Conservation (phyloP, 2,329 filamentous ascomycete genomes). For the Polytolypa hystricis region DNA sequence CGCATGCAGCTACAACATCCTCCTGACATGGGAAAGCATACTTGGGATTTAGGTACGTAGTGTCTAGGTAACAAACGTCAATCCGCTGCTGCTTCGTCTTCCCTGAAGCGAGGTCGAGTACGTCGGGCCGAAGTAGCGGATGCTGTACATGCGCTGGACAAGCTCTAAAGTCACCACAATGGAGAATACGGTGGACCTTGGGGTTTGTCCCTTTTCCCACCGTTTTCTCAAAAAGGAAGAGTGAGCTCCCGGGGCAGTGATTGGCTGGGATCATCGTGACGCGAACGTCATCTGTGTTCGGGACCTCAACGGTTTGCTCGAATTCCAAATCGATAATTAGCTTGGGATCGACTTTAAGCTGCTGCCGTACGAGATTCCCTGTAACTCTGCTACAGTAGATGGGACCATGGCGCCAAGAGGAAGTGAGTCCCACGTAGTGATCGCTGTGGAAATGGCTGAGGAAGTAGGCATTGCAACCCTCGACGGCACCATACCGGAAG, state of each 20-base stretch:
- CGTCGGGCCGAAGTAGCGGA: conserved; percentile 65
- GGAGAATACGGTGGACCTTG: conserved; percentile 67
- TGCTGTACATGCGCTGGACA: conserved; percentile 76
- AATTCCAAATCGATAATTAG: conserved; percentile 82
- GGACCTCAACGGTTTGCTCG: conserved; percentile 66
- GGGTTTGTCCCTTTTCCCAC: conserved; percentile 49
- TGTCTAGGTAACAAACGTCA: conserved; percentile 93
- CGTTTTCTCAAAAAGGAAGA: conserved; percentile 83
- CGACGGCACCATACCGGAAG: conserved; percentile 85
- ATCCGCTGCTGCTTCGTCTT: conserved; percentile 72
- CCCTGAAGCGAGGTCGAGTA: conserved; percentile 58
- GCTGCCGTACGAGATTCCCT: conserved; percentile 74
- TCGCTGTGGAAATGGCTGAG: conserved; percentile 97
- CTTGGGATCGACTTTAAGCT: conserved; percentile 73
- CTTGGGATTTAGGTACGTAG: conserved; percentile 89
- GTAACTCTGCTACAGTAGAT: conserved; percentile 96
- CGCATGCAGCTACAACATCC: conserved; percentile 77
- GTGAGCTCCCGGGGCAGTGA: conserved; percentile 86
- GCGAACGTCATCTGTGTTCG: conserved; percentile 66
- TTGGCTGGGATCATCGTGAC: conserved; percentile 96
- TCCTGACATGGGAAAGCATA: conserved; percentile 88
- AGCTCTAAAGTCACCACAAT: conserved; percentile 92
- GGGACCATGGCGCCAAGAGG: conserved; percentile 81
- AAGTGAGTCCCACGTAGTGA: conserved; percentile 85
- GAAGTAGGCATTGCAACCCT: conserved; percentile 90